These are phyloP conservation scores for Allomyces javanicus DNA, from an alignment of 192 early-diverging fungal genomes.

Conservation along the genomic window DNA sequence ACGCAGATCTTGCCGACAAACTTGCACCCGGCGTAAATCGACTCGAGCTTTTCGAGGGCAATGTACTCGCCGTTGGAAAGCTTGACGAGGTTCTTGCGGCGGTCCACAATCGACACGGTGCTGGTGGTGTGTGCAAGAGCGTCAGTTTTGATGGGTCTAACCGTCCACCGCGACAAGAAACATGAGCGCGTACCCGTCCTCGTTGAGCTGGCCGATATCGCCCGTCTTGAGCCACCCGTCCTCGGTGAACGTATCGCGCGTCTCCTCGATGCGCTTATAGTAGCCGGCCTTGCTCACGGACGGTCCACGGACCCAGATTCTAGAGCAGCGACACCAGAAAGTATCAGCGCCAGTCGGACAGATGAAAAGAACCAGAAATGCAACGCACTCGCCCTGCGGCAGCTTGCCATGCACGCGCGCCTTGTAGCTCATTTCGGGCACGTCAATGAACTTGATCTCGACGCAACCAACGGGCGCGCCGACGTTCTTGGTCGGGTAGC, in stretches of 20 bases:
- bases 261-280: conserved; percentile 45
- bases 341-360: too few species aligned
- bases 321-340: too few species aligned
- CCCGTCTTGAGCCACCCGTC: conserved; percentile 82
- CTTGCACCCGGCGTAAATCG: conserved; percentile 57
- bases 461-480: conserved; percentile 54
- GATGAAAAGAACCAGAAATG: too few species aligned
- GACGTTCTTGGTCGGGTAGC: conserved; percentile 32
- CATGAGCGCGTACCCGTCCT: conserved; percentile 24
- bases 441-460: conserved; percentile 65
- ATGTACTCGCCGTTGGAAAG: conserved; percentile 79
- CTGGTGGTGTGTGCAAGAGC: too few species aligned
- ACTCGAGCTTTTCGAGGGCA: conserved; percentile 85
- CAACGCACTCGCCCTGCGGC: conserved; percentile 43
- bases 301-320: conserved; percentile 59
- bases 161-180: too few species aligned
- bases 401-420: conserved; percentile 23
- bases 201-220: conserved; percentile 70
- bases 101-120: conserved; percentile 66
- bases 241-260: conserved; percentile 38
- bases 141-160: too few species aligned
- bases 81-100: conserved; percentile 88
- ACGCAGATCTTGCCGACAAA: too few species aligned
- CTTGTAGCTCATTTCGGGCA: conserved; percentile 37
- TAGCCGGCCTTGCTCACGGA: conserved; percentile 53